Evolutionary conservation across 306 rosid genomes (phyloP), one percentile per base, ranked within the genome.

Genomic region (Vigna trinervia): DNA sequence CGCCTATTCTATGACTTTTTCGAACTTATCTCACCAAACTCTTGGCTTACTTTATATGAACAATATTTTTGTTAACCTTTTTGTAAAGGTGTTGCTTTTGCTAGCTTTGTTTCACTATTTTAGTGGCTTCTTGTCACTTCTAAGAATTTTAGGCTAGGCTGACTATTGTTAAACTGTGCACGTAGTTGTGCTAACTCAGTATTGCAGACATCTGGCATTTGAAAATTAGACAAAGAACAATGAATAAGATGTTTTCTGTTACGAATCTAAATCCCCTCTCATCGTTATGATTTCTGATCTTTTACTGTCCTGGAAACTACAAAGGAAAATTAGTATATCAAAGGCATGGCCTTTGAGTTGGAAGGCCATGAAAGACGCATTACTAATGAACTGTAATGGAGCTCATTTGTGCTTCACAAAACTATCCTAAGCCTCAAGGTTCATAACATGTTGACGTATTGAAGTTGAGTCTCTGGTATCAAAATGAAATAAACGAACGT

Each of bases 341-440:
- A 52, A 57, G 70, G 69, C 70, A 65, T 41, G 81, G 87, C 84
- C 39, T n/a, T 74, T 36, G 74, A 17, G 6, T 65, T 47, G 70
- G 38, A 76, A 81, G 61, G 50, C 10, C 60, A 82, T 52, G 11
- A 5, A 72, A 63, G 60, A 71, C 50, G 32, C 69, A 76, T 46
- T 56, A 71, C 69, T 74, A 76, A 82, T 83, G 90, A 85, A 85
- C 80, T 59, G 77, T 56, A 86, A 75, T 76, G 78, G 74, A 62
- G 46, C 50, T 65, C 74, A 61, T 53, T 51, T 80, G 85, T 69
- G 53, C 30, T 60, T 69, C 39, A 67, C 77, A 80, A 80, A 80
- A 74, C 32, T 54, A 70, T 58, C 83, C 83, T 86, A 81, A 38
- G 57, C 75, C 82, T 83, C 71, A 64, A 65, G 34, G 39, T 12